Percentiles rank a stretch among this genome's conserved stretches.
These are phyloP conservation scores for Arthrobotrys pseudoclavata DNA, from an alignment of 2,329 filamentous ascomycete species.

Conservation along the genomic window DNA sequence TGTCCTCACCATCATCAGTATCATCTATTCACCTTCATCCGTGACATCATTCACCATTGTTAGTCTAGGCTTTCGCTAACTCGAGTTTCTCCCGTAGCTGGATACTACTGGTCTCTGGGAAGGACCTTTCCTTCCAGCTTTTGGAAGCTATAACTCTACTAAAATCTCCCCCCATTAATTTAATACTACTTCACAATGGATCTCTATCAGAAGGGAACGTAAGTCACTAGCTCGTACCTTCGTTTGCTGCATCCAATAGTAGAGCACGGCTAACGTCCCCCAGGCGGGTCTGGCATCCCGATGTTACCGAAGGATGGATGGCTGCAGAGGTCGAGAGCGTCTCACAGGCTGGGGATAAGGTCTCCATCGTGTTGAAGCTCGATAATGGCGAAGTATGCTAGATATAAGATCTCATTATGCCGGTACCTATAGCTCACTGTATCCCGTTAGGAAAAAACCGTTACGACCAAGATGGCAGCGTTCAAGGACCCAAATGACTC, in stretches of 20 bases:
- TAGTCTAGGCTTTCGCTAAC: background rate
- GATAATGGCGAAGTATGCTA: slow-evolving; percentile 87
- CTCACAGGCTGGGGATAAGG: slow-evolving; percentile 84
- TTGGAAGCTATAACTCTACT: slow-evolving; percentile 31
- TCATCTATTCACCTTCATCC: background rate
- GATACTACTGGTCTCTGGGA: slow-evolving; percentile 44
- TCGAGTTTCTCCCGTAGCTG: slow-evolving; percentile 21
- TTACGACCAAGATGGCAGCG: slow-evolving; percentile 82
- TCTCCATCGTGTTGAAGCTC: slow-evolving; percentile 86
- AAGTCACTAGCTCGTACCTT: slow-evolving; percentile 19
- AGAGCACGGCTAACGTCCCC: slow-evolving; percentile 10
- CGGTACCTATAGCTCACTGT: slow-evolving; percentile 9
- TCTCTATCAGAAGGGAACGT: slow-evolving; percentile 57
- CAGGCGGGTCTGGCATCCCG: slow-evolving; percentile 98
- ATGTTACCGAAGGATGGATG: slow-evolving; percentile 95
- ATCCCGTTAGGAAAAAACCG: slow-evolving; percentile 77
- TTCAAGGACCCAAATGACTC: slow-evolving; percentile 82
- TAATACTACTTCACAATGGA: slow-evolving; percentile 53
- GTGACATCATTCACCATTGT: slow-evolving; percentile 12
- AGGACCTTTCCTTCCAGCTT: slow-evolving; percentile 30
- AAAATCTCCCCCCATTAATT: slow-evolving; percentile 20
- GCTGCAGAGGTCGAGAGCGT: slow-evolving; percentile 94
- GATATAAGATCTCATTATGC: slow-evolving; percentile 15
- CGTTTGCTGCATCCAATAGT: background rate
- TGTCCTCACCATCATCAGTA: background rate